Conservation (phyloP, 805 yeast species). For the Candida caryicola region DNA sequence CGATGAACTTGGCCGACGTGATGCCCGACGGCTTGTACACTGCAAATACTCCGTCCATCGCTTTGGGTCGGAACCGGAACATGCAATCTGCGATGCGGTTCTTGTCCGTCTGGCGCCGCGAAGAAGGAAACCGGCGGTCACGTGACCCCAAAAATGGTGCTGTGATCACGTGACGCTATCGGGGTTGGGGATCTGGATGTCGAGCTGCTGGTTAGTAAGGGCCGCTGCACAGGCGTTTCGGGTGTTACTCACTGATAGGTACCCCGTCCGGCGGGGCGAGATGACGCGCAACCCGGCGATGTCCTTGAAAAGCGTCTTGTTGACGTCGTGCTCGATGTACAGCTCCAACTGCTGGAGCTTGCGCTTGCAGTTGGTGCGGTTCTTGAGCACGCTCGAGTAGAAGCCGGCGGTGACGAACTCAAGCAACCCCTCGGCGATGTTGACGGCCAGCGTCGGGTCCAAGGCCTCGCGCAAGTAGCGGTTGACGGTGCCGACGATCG, state of each 20-base stretch:
- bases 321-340: slow-evolving; percentile 27
- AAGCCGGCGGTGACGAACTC: slow-evolving; percentile 41
- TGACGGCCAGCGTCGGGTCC: slow-evolving; percentile 25
- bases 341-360: slow-evolving; percentile 41
- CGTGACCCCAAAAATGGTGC: too few relatives aligned
- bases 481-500: slow-evolving; percentile 48
- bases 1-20: slow-evolving; percentile 72
- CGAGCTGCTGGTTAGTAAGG: slow-evolving; percentile 34
- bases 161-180: neutral
- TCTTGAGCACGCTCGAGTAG: slow-evolving; percentile 21
- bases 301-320: slow-evolving; percentile 13
- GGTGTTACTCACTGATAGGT: slow-evolving; percentile 42
- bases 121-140: too few relatives aligned
- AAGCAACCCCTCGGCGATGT: slow-evolving; percentile 37
- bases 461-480: slow-evolving; percentile 36
- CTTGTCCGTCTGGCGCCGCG: too few relatives aligned
- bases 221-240: neutral
- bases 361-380: slow-evolving; percentile 24
- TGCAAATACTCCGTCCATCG: slow-evolving; percentile 92
- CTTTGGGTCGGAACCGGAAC: slow-evolving; percentile 12
- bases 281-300: slow-evolving; percentile 38
- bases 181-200: slow-evolving; percentile 52
- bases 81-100: slow-evolving; percentile 4
- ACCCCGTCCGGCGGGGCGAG: slow-evolving; percentile 53
- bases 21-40: slow-evolving; percentile 85